Evolutionary conservation across 1,284 basidiomycete genomes (phyloP), one percentile per base, ranked within the genome.

Genomic region (Tilletia caries): DNA sequence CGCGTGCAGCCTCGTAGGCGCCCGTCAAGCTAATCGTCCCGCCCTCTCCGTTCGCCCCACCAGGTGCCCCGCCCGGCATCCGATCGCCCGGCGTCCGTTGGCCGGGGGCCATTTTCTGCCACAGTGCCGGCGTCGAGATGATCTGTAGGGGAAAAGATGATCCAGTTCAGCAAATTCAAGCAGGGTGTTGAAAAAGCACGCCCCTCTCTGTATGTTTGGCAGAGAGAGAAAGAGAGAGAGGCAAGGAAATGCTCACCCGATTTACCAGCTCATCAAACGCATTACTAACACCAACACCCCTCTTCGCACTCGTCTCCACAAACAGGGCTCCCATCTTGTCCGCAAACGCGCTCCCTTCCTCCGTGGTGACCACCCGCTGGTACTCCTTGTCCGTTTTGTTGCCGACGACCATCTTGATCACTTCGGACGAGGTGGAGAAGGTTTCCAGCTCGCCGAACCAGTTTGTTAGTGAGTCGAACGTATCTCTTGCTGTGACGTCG

Each of bases 391-490:
- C 95, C 3, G 95, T 87, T 85, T 98, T 98, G 85, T 98, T 98
- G 8, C 88, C 88, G 1, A 98, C 93, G 33, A 98, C 88, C 78
- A 98, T 93, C 87, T 94, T 93, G 65, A 95, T 92, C n/a, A 96
- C 92, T 8, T 90, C 89, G 4, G 74, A 67, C 33, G 72, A 75
- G 10, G 75, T 76, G 65, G 95, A 92, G 81, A 97, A 98, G 29
- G 92, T 95, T 80, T 96, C 93, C 12, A 98, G 89, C 83, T 98
- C 95, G 66, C 89, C 89, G 83, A 92, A 93, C 95, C 96, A 98
- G 68, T 89, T 87, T 15, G 93, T 90, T 18, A 98, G 88, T 15
- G 93, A 91, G 62, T 96, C 93, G 81, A 96, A 98, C 0, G 93
- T 91, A 79, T 92, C 90, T 43, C 92, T 87, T 76, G 91, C 92